Evolutionary conservation across 2,329 filamentous ascomycete species (phyloP), one percentile per base, ranked within the genome.

Genomic region (Alternaria conjuncta): DNA sequence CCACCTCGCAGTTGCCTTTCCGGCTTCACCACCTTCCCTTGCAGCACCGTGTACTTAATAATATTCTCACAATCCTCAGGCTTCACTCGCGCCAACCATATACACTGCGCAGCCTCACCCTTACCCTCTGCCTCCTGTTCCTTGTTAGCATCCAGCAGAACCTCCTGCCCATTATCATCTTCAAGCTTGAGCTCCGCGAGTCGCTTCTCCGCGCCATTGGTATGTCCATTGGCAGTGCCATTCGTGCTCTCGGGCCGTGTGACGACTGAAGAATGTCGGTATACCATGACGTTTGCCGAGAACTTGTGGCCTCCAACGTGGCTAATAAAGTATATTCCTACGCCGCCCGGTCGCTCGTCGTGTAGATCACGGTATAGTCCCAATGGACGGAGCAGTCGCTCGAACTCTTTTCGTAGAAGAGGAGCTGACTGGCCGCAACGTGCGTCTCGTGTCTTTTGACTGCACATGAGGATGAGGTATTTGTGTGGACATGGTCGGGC

Each of bases 221-320:
- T 43, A 9, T 73, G 68, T 2, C 69, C 72, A 12, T 74, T 69
- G 10, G 43, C 32, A 11, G 23, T 32, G 7, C 60, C 53, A 50
- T 72, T 72, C 6, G 62, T 55, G 28, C 71, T 47, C 21, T 66
- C 69, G 4, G 70, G 65, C 18, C 58, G 64, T 25, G 71, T 63
- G 0, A 75, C 60, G 0, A 69, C 74, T 2, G 75, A 74, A 0
- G 73, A 84, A 18, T 87, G 86, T 10, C 96, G 87, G 79, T 99
- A 98, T 2, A 99, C 85, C 84, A 99, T 92, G 71, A 98, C 89
- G 74, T 99, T 99, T 26, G 96, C 96, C 50, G 90, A 90, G 82
- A 97, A 98, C 83, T 97, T 97, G 84, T 99, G 96, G 0, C 96
- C 96, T 26, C 96, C 96, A 3, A 97, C 94, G 76, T 99, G 96